Conservation (phyloP, 1,284 basidiomycete genomes). For the Puccinia sorghi region DNA sequence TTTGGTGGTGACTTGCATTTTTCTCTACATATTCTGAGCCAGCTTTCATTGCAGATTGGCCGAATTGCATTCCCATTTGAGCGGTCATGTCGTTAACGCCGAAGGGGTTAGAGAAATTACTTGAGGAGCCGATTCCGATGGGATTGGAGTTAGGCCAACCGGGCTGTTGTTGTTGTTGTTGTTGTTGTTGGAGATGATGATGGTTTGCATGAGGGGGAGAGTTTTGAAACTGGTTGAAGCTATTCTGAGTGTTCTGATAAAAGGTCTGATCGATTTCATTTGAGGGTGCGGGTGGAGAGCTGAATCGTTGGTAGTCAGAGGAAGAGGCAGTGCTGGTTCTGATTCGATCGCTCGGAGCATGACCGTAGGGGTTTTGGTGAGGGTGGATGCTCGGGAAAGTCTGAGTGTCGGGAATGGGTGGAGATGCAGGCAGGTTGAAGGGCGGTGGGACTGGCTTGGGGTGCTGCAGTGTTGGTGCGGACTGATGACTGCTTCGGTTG, state of each 20-base stretch:
- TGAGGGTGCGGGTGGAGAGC: constrained; percentile 31
- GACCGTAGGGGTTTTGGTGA: constrained; percentile 15
- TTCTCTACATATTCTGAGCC: constrained; percentile 95
- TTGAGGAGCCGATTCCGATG: constrained; percentile 45
- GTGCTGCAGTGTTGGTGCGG: constrained; percentile 38
- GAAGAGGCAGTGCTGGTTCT: not conserved
- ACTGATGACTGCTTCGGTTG: constrained; percentile 21
- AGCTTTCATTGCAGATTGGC: constrained; percentile 83
- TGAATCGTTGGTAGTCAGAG: constrained; percentile 36
- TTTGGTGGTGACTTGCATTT: constrained; percentile 67
- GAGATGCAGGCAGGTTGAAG: constrained; percentile 36
- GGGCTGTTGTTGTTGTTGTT: constrained; percentile 24
- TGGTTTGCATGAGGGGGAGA: constrained; percentile 1
- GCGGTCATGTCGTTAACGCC: constrained; percentile 86
- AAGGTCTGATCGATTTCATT: constrained; percentile 17
- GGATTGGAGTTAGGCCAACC: not conserved
- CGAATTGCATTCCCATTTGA: constrained; percentile 94
- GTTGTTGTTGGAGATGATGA: constrained; percentile 15
- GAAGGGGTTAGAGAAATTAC: constrained; percentile 52
- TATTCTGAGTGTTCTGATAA: not conserved
- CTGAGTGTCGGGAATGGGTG: constrained; percentile 16
- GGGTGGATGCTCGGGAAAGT: not conserved
- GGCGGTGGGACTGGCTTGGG: constrained; percentile 46
- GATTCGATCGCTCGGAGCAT: not conserved
- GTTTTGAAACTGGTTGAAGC: constrained; percentile 18